Conservation (phyloP, 106 monocot species). For the Acorus gramineus region DNA sequence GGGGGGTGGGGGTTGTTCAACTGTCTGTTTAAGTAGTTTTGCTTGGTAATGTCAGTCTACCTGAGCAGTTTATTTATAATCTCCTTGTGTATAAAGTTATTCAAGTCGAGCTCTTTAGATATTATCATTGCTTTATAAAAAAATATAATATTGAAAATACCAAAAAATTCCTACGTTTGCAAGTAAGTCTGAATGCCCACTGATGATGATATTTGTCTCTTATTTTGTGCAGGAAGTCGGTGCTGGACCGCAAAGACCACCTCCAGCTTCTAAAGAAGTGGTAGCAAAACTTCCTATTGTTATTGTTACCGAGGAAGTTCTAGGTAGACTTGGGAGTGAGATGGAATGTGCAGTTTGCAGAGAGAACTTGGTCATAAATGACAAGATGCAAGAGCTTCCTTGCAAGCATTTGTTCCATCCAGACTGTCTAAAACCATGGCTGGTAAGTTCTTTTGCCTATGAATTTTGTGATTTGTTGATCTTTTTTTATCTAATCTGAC, state of each 20-base stretch:
- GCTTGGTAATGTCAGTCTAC: too few relatives aligned
- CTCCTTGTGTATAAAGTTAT: too few relatives aligned
- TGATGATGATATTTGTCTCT: background rate
- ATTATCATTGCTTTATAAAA: too few relatives aligned
- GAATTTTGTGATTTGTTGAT: background rate
- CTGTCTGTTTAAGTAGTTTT: too few relatives aligned
- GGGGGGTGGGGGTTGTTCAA: too few relatives aligned
- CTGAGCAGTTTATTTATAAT: too few relatives aligned
- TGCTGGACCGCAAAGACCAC: slow-evolving; percentile 49
- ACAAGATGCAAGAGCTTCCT: slow-evolving; percentile 95
- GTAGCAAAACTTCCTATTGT: slow-evolving; percentile 80
- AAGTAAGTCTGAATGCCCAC: background rate
- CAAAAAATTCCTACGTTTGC: too few relatives aligned
- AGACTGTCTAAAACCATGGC: slow-evolving; percentile 91
- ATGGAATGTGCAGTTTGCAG: slow-evolving; percentile 88
- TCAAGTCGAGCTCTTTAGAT: too few relatives aligned
- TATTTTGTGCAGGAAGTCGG: slow-evolving; percentile 52
- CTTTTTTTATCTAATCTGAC: background rate
- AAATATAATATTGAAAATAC: too few relatives aligned
- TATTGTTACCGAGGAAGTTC: slow-evolving; percentile 55
- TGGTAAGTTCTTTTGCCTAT: slow-evolving; percentile 38
- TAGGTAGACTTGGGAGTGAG: slow-evolving; percentile 61
- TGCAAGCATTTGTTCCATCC: slow-evolving; percentile 98
- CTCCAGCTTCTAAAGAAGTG: slow-evolving; percentile 92
- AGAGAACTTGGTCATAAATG: slow-evolving; percentile 66